Conservation (phyloP, 2,329 filamentous ascomycete genomes). For the Xylaria sp. region DNA sequence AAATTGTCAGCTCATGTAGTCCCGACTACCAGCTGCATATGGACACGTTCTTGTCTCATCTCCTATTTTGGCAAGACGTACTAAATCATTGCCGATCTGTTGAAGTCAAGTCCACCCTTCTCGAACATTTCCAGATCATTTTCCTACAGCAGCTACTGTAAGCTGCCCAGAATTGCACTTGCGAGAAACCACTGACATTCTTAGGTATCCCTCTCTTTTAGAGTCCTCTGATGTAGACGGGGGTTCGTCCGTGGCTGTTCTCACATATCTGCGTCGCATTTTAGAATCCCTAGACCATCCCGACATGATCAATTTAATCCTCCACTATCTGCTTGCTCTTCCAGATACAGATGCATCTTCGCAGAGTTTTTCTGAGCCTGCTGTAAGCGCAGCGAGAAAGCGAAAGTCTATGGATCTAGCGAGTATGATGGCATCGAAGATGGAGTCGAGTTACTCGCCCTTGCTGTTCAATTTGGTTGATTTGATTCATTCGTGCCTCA, state of each 20-base stretch:
- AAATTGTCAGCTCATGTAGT: slow-evolving; percentile 76
- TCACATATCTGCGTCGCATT: slow-evolving; percentile 90
- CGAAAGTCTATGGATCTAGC: slow-evolving; percentile 89
- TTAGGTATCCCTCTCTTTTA: slow-evolving; percentile 88
- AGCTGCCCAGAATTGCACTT: slow-evolving; percentile 37
- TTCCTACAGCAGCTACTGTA: slow-evolving; percentile 94
- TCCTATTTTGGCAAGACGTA: slow-evolving; percentile 98
- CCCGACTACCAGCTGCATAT: slow-evolving; percentile 83
- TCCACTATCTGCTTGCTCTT: slow-evolving; percentile 88
- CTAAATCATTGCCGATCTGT: slow-evolving; percentile 91
- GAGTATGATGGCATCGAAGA: slow-evolving; percentile 75
- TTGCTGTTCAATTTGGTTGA: slow-evolving; percentile 93
- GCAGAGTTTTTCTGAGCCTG: slow-evolving; percentile 50
- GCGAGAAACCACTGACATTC: slow-evolving; percentile 18
- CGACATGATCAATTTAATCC: slow-evolving; percentile 90
- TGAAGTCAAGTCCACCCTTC: slow-evolving; percentile 88
- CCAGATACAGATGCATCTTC: slow-evolving; percentile 59
- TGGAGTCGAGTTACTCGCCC: slow-evolving; percentile 76
- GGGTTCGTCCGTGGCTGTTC: slow-evolving; percentile 92
- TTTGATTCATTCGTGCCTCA: slow-evolving; percentile 82
- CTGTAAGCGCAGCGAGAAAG: slow-evolving; percentile 73
- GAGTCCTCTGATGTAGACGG: slow-evolving; percentile 98
- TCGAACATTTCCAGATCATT: slow-evolving; percentile 96
- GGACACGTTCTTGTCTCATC: slow-evolving; percentile 90
- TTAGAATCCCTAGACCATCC: slow-evolving; percentile 90